Evolutionary conservation across 2,329 filamentous ascomycete species (phyloP), one percentile per base, ranked within the genome.

Genomic region (Botrytis hyacinthi): DNA sequence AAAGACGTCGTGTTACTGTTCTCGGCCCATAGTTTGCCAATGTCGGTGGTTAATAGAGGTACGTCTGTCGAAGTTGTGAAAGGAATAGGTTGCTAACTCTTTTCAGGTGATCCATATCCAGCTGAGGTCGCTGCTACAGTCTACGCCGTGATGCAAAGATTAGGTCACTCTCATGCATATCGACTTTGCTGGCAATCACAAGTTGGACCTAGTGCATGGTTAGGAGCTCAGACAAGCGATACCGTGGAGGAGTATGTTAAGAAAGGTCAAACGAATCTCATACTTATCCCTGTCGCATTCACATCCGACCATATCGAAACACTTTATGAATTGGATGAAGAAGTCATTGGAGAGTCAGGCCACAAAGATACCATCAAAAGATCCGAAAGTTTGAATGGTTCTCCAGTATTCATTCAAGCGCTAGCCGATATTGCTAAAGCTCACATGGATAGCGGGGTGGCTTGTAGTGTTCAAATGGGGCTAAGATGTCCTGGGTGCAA

Each of bases 281-380:
- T 98, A 1, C 86, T 99, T 10, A 94, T 99, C 73, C 96, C 96
- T 0, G 97, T 99, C 77, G 96, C 96, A 9, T 99, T 99, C 82
- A 99, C 96, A 0, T 97, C 93, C n/a, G 96, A 99, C 80, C 96
- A 99, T 81, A 99, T 99, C 78, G 96, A 99, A 84, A 99, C 96
- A 0, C 86, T 99, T 0, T 98, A 92, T 81, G 96, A 99, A 83
- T 85, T 99, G 70, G 96, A 99, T 82, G 87, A 93, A 79, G 96
- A 99, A 83, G 94, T 99, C 57, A 98, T 99, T 80, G 92, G 93
- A 73, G 95, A 97, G 82, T 93, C 89, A 1, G 90, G 92, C 22
- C 89, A 93, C 79, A 84, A 89, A 0, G 94, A 95, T 46, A 92
- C 90, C 0, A 90, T 99, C 76, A 97, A 97, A 86, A 89, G 96